A percentile compares a stretch with the other conserved stretches of the same genome.
Conservation (phyloP, 208 protist species). For the Trypanosoma vivax region DNA sequence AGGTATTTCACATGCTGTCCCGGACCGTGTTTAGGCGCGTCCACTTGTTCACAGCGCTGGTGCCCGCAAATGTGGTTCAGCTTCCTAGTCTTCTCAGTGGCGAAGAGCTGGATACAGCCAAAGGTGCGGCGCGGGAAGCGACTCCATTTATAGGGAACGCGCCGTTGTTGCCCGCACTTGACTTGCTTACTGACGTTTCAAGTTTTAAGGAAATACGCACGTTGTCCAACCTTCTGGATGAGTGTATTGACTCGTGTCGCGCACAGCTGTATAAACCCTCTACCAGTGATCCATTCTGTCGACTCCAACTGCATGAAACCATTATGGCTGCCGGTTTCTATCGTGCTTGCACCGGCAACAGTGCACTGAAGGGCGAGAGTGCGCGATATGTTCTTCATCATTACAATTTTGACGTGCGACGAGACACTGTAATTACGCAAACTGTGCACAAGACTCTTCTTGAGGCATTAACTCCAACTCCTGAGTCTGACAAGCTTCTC, state of each 20-base stretch:
- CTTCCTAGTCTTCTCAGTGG: constrained; percentile 30
- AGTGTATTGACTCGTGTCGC: constrained; percentile 45
- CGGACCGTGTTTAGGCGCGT: constrained; percentile 37
- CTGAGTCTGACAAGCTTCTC: constrained; percentile 73
- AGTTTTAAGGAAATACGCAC: constrained; percentile 32
- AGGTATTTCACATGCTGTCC: too few species aligned
- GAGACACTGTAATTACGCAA: constrained; percentile 69
- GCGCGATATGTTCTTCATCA: constrained; percentile 82
- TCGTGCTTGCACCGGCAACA: constrained; percentile 45
- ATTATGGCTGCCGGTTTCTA: constrained; percentile 89
- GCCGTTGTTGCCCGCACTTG: constrained; percentile 28
- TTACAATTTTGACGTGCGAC: constrained; percentile 88
- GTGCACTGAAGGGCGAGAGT: constrained; percentile 61
- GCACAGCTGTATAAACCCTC: constrained; percentile 57
- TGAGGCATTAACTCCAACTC: constrained; percentile 35
- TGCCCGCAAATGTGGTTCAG: constrained; percentile 43
- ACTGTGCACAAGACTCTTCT: constrained; percentile 59
- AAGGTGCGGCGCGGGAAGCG: constrained; percentile 40
- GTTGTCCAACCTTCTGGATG: constrained; percentile 28
- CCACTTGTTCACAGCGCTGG: constrained; percentile 75
- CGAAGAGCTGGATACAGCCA: constrained; percentile 32
- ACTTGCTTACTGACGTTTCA: constrained; percentile 27
- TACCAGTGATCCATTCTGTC: constrained; percentile 44
- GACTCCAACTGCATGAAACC: constrained; percentile 79
- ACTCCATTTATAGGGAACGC: constrained; percentile 31